Evolutionary conservation across 2,329 filamentous ascomycete genomes (phyloP), one percentile per base, ranked within the genome.

Genomic region (Capronia coronata): DNA sequence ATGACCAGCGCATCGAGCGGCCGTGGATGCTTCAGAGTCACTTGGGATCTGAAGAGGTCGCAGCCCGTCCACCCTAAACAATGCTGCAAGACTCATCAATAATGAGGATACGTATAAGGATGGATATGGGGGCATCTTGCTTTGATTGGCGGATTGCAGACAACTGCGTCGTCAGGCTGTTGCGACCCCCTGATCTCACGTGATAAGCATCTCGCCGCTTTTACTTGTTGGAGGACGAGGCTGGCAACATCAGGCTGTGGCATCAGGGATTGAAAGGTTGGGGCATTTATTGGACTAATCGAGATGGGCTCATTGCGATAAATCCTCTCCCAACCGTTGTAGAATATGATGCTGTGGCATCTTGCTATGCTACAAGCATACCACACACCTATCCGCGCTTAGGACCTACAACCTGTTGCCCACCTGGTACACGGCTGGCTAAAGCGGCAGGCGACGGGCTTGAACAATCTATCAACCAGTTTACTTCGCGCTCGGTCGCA

Each of bases 1-100:
- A 51, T 46, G 56, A 49, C 54, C 56, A 56, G 43, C 54, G 54
- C 56, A 59, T 59, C 25, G 52, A 59, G 13, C 11, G 7, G 3
- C n/a, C 34, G 19, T 18, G 14, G 8, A 29, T 34, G 23, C 42
- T 42, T 39, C 32, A 30, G 21, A 42, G 42, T 51, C 29, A 10
- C 37, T 19, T 41, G 45, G 32, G 18, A 43, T 16, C 7, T 35
- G n/a, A n/a, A n/a, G n/a, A 18, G 32, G 13, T 18, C 6, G 6
- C 32, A 35, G 10, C 10, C 25, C 10, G 6, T 27, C n/a, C 25
- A 27, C 25, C 25, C 25, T 27, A 27, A n/a, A n/a, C n/a, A n/a
- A n/a, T n/a, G n/a, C n/a, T n/a, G 25, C 25, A 10, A 27, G 25
- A 10, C 14, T 23, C 7, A 23, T 35, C 23, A 44, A 30, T 19